Conservation (phyloP, 139 green algal species). For the Chlorella sp. region DNA sequence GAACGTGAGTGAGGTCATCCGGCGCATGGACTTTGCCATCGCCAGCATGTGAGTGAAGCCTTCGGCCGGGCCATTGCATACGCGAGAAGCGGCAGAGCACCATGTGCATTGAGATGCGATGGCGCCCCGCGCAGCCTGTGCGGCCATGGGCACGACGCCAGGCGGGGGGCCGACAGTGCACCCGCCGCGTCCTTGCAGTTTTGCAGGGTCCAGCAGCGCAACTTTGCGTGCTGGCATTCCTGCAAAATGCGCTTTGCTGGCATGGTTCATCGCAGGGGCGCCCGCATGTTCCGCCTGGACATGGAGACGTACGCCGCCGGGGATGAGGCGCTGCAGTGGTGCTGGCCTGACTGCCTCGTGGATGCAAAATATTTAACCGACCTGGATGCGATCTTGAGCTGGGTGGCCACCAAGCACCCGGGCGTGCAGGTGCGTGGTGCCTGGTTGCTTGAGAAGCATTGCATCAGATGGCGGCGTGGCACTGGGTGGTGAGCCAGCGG, state of each 20-base stretch:
- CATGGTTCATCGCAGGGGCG: neutral
- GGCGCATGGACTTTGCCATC: conserved; percentile 1
- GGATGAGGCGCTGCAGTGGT: neutral
- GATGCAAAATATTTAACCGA: neutral
- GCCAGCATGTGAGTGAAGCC: neutral
- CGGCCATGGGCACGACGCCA: no score
- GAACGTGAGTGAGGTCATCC: neutral
- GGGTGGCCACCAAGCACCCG: neutral
- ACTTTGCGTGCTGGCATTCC: no score
- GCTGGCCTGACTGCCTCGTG: conserved; percentile 1
- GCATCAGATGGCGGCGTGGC: no score
- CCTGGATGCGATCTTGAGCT: neutral
- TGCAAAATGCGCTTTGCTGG: neutral
- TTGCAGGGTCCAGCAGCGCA: no score
- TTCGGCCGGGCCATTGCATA: no score
- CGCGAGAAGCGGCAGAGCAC: no score
- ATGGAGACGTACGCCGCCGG: neutral
- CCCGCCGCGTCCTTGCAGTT: no score
- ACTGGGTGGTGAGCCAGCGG: no score
- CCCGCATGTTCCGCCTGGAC: neutral
- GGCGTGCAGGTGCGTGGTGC: neutral
- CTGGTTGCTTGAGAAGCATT: neutral
- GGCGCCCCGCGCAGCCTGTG: no score
- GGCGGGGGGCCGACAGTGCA: no score
- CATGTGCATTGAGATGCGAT: no score